Percentiles rank a stretch among this genome's conserved stretches.
These are phyloP conservation scores for Vigna unguiculata DNA, from an alignment of 306 rosid genomes.

Conservation along the genomic window DNA sequence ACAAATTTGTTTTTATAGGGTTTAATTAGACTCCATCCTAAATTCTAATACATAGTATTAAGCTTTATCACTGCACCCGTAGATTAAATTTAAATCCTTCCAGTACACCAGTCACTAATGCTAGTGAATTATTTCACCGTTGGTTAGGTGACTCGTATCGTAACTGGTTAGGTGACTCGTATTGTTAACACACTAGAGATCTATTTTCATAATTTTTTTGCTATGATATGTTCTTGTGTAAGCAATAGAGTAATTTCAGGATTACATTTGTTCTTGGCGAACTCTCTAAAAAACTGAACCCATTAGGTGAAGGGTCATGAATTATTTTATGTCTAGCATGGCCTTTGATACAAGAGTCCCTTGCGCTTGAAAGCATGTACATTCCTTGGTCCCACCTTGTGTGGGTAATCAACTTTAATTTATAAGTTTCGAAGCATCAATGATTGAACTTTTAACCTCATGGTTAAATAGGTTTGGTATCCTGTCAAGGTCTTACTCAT, in stretches of 20 bases:
- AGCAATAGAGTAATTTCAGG: neutral
- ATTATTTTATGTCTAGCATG: conserved; percentile 11
- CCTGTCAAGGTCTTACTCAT: conserved; percentile 23
- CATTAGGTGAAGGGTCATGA: conserved; percentile 13
- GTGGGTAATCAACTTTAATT: conserved; percentile 1
- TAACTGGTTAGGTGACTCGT: neutral
- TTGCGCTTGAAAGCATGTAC: neutral
- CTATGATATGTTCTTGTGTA: neutral
- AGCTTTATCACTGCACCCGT: neutral
- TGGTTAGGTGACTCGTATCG: neutral
- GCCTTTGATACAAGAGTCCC: neutral
- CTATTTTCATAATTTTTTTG: neutral
- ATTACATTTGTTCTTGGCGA: conserved; percentile 1
- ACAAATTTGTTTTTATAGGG: too few species aligned
- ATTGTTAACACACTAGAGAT: conserved; percentile 4
- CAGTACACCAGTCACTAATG: neutral
- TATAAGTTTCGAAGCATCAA: neutral
- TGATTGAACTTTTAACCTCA: neutral
- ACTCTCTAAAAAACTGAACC: neutral
- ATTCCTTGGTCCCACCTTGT: neutral
- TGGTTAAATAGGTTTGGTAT: neutral
- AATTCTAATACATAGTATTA: neutral
- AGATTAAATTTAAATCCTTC: conserved; percentile 10
- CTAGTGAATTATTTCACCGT: neutral
- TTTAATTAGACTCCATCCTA: neutral